phyloP scores from a whole-genome alignment of 768 basidiomycete species.

The Boletus tomentosulus region DNA sequence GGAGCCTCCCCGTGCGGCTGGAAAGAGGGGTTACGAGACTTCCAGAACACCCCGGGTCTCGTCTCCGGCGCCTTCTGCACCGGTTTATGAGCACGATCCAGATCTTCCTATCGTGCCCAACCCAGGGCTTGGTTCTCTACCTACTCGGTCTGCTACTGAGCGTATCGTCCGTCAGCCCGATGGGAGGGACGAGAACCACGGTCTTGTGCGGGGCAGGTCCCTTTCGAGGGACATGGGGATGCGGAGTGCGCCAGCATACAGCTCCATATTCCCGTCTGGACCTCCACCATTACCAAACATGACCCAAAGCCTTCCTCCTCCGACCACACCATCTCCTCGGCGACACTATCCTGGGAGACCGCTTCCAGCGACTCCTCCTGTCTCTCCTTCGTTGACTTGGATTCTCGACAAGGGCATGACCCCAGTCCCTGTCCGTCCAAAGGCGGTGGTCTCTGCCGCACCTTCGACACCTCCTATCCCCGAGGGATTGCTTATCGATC shows the following conservation, averaged over 20 bases:
- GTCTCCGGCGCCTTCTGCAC: conserved; percentile 19
- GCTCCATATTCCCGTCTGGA: conserved; percentile 32
- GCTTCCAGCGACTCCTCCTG: conserved; percentile 30
- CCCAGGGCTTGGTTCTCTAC: conserved; percentile 16
- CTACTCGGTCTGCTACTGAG: conserved; percentile 30
- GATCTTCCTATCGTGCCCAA: conserved; percentile 22
- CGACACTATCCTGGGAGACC: conserved; percentile 32
- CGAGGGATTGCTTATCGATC: conserved; percentile 54
- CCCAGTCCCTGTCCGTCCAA: conserved; percentile 12
- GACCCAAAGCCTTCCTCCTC: conserved; percentile 24
- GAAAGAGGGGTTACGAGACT: conserved; percentile 13
- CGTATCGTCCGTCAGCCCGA: conserved; percentile 30
- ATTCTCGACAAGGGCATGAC: conserved; percentile 28
- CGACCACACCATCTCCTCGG: conserved; percentile 24
- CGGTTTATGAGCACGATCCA: conserved; percentile 27
- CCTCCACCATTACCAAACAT: conserved; percentile 25
- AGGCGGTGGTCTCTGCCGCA: conserved; percentile 14
- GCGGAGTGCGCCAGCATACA: conserved; percentile 33
- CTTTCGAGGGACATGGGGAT: conserved; percentile 30
- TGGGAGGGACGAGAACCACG: conserved; percentile 24
- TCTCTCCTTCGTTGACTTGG: conserved; percentile 32
- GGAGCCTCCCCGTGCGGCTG: conserved; percentile 20
- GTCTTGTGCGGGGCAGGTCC: conserved; percentile 29
- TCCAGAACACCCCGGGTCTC: conserved; percentile 23
- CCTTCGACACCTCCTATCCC: conserved; percentile 36